Base-by-base conservation (phyloP, 352 stramenopile species). In the Globisporangium canariense region DNA sequence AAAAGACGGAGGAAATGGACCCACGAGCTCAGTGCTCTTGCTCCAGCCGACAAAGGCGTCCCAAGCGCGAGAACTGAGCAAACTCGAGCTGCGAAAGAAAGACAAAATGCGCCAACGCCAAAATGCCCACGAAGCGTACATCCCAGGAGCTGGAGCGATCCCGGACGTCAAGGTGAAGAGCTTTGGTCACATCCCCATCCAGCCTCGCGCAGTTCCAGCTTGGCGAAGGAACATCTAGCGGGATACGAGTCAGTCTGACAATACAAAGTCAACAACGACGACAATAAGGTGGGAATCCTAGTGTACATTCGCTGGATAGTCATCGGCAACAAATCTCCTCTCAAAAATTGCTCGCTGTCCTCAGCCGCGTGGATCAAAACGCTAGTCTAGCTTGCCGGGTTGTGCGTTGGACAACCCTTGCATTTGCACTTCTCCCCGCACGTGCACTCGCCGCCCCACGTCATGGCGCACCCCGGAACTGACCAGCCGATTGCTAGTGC, bases 361-460 rank as follows among this genome's bases (percentile, higher is more conserved):
- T 54, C 41, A 47, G 16, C 16, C 14, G 10, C 30, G 25, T 54
- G 14, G 30, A 20, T 34, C 18, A 20, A 47, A 30, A n/a, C 51
- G 30, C 53, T 62, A 75, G 2, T 28, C 25, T 28, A 28, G 25
- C 60, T 61, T 5, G n/a, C 34, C 52, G 86, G 86, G 51, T 94
- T 92, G 66, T 94, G 86, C 62, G 86, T 65, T 22, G 86, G 84
- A 68, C 86, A 95, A 14, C 86, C 86, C 20, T 66, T 71, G 62
- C 84, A 95, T 53, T 90, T 89, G 62, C 86, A 95, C 38, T 70
- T 74, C 64, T 93, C 84, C 8, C 83, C 86, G 20, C 86, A 94
- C 0, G 79, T 93, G 60, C 86, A 94, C 57, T 94, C 84, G 49
- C 81, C 79, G 6, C 86, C 86, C 69, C 71, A 86, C 1, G 76